Percentiles rank a stretch among this genome's conserved stretches.
phyloP scores from a whole-genome alignment of 2,329 filamentous ascomycete genomes.

The Hypoxylon sp. region DNA sequence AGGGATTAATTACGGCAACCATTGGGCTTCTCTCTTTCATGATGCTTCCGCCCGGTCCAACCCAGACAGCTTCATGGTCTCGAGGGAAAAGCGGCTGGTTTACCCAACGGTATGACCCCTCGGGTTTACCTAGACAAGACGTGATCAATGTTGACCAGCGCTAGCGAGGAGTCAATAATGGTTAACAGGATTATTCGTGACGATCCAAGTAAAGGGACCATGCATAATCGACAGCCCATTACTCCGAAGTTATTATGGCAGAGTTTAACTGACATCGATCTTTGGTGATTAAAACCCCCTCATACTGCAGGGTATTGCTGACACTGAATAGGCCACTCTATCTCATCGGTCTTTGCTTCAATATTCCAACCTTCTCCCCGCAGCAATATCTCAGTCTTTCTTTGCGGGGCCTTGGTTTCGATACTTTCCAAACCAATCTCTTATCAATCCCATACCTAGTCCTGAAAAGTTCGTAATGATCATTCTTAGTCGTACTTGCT shows the following conservation, averaged over 20 bases:
- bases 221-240: conserved; percentile 65
- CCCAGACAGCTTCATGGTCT: conserved; percentile 58
- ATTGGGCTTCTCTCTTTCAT: conserved; percentile 61
- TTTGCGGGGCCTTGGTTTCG: conserved; percentile 59
- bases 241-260: conserved; percentile 57
- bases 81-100: conserved; percentile 63
- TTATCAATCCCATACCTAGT: conserved; percentile 58
- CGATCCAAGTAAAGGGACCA: conserved; percentile 64
- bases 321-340: conserved; percentile 39
- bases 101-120: conserved; percentile 51
- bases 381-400: conserved; percentile 61
- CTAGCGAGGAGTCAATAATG: conserved; percentile 61
- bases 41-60: conserved; percentile 58
- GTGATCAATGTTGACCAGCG: conserved; percentile 2
- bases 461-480: conserved; percentile 49
- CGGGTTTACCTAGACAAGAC: no score
- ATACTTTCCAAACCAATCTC: conserved; percentile 63
- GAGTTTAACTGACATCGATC: conserved; percentile 60
- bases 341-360: conserved; percentile 55
- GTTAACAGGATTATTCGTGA: conserved; percentile 65
- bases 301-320: background rate
- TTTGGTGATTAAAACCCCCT: conserved; percentile 50
- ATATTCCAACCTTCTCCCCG: conserved; percentile 58
- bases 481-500: no score
- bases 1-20: conserved; percentile 42